Base-by-base conservation (phyloP, 2,329 filamentous ascomycete species). In the Verticillium tricorpus region DNA sequence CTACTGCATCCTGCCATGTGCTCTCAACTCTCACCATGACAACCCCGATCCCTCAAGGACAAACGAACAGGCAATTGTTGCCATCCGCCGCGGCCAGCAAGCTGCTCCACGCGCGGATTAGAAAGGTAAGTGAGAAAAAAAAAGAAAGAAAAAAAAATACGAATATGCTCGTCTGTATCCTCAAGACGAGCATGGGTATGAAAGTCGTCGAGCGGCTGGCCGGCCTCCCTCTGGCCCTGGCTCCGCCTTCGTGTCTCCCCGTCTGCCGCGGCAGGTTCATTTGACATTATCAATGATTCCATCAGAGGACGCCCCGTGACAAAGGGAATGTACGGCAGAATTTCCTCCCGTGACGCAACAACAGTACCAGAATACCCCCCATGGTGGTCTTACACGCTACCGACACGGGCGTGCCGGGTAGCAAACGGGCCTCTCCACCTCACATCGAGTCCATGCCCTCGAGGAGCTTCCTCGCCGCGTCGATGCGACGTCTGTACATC, bases 401-500 rank as follows among this genome's bases (percentile, higher is more conserved):
- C 45, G 19, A 52, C 5, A 4, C 12, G 45, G 8, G 19, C 34
- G 7, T 14, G 19, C 14, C 19, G 19, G 8, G 45, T 52, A 52
- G 45, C n/a, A 22, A 5, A 52, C 14, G 8, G n/a, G 39, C 3
- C 3, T 52, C n/a, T 19, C 19, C 34, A 11, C 8, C 19, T 52
- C 19, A 52, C 11, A 52, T 22, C 45, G 45, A 22, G 14, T 56
- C 54, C 54, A 56, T 32, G 5, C 91, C 91, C 67, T 94, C 91
- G 34, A 96, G 78, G 3, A 91, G 83, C 59, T 85, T 82, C 63
- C 88, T 86, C 5, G 92, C 93, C 59, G 87, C 85, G 67, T 96
- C 91, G 58, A 97, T 82, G 67, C 90, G 82, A 65, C 89, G 80
- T 63, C 92, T 81, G 73, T 90, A 87, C 63, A 89, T 80, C 60